Evolutionary conservation across 257 asterid species (phyloP).

Genomic region (Nicotiana attenuata): DNA sequence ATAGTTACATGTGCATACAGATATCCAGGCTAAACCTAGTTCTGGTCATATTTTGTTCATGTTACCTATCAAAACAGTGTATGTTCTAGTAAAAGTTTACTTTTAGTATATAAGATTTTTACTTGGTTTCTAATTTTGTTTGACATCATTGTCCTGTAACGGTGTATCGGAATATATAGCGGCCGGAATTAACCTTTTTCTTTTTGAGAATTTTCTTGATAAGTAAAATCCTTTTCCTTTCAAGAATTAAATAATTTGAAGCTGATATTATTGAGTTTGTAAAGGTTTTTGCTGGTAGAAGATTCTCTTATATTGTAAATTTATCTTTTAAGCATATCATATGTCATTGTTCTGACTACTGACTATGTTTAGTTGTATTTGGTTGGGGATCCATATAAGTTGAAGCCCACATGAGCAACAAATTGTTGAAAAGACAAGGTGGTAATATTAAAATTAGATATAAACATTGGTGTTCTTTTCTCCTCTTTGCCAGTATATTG

Average conservation of each 20-base stretch:
- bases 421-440: neutral
- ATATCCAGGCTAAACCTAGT: neutral
- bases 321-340: neutral
- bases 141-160: neutral
- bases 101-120: neutral
- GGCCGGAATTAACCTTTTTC: neutral
- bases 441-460: neutral
- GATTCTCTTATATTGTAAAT: neutral
- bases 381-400: neutral
- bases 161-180: neutral
- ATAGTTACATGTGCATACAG: neutral
- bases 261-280: neutral
- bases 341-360: neutral
- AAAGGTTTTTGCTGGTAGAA: neutral
- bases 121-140: neutral
- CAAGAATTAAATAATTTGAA: neutral
- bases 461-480: neutral
- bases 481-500: neutral
- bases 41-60: neutral
- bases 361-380: neutral
- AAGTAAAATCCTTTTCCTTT: neutral
- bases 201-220: neutral
- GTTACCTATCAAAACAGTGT: neutral
- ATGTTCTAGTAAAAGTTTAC: neutral
- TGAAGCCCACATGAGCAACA: neutral